Conservation (phyloP, 2,329 filamentous ascomycete species). For the Tothia fuscella region DNA sequence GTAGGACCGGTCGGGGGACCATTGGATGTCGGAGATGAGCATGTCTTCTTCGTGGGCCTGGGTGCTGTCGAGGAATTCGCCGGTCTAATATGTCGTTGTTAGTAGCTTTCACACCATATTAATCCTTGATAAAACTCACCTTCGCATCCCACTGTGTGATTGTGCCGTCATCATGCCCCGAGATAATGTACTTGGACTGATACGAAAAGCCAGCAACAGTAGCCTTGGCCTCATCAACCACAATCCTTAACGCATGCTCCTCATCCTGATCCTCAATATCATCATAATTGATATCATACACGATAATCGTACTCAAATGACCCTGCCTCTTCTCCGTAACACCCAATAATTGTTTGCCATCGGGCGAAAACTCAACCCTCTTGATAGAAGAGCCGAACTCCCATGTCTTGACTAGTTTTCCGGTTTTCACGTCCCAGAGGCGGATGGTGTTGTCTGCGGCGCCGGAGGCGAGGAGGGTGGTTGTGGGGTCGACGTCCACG, state of each 20-base stretch:
- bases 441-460: slow-evolving; percentile 97
- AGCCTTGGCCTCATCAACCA: slow-evolving; percentile 84
- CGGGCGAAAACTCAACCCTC: slow-evolving; percentile 92
- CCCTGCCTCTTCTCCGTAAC: slow-evolving; percentile 99
- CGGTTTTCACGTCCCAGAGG: slow-evolving; percentile 90
- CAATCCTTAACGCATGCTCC: slow-evolving; percentile 75
- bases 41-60: slow-evolving; percentile 76
- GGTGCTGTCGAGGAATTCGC: slow-evolving; percentile 69
- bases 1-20: slow-evolving; percentile 86
- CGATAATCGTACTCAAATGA: slow-evolving; percentile 84
- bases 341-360: slow-evolving; percentile 78
- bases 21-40: slow-evolving; percentile 86
- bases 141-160: slow-evolving; percentile 87
- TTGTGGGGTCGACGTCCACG: slow-evolving; percentile 88
- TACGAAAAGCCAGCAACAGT: slow-evolving; percentile 97
- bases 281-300: slow-evolving; percentile 79
- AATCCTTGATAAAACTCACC: slow-evolving; percentile 31
- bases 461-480: slow-evolving; percentile 82
- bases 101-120: neutral
- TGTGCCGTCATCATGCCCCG: slow-evolving; percentile 91
- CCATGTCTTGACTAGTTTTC: slow-evolving; percentile 91
- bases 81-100: slow-evolving; percentile 39
- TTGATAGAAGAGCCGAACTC: slow-evolving; percentile 96
- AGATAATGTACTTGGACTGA: slow-evolving; percentile 89
- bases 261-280: slow-evolving; percentile 71